Base-by-base conservation (phyloP, 2,329 filamentous ascomycete species). In the Metarhizium album region DNA sequence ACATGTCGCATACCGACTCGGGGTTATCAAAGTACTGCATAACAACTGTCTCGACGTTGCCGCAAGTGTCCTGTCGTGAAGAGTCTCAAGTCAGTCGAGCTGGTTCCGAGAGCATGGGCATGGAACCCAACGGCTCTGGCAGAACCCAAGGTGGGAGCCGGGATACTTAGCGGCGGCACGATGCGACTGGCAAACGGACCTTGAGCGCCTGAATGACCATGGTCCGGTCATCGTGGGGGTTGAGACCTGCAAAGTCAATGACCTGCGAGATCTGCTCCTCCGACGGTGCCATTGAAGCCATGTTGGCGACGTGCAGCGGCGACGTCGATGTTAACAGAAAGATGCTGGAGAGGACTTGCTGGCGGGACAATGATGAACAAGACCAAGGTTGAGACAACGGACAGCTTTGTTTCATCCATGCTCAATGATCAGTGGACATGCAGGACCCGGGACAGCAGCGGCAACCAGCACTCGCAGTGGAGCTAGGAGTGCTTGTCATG, bases 11-110 rank as follows among this genome's bases (percentile, higher is more conserved):
- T 62, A 70, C 67, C 43, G 42, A 60, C 14, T 64, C 62, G 3
- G 70, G 56, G 46, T 74, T 67, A 54, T 82, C 76, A 48, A 74
- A 78, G 56, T 68, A 81, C 49, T 80, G 74, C 51, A 69, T 70
- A 1, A 76, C 61, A 2, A 81, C 78, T 22, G 67, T 63, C 43
- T 76, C 68, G 33, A 74, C 57, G 56, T 75, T 71, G 43, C 72
- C 68, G 35, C 67, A 69, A 54, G 79, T 69, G 53, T 61, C 63
- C 65, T 68, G 50, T 20, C 40, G n/a, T 24, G n/a, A 8, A 38
- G 3, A 40, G 18, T 5, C 11, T 23, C 22, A 46, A 49, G 14
- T 53, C 27, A 56, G 53, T 20, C 8, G 42, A 23, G 18, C 43
- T 47, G 9, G 4, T 27, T 31, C 16, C 11, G 4, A 23, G 18